Evolutionary conservation across 305 asterid genomes (phyloP).

Genomic region (Fraxinus velutina): DNA sequence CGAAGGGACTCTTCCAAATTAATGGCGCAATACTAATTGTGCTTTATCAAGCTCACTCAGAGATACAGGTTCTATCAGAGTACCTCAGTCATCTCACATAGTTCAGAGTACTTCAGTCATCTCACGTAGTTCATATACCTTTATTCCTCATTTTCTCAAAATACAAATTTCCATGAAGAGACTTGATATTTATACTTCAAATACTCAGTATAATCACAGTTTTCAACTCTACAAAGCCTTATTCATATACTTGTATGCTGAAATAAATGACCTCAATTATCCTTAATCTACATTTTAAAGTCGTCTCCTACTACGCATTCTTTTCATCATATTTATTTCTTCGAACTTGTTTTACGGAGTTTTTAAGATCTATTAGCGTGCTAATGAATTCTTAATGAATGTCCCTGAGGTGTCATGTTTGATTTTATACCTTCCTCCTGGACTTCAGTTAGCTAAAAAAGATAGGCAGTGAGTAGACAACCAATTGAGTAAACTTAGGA

Average conservation of each 20-base stretch:
- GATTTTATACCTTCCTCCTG: not conserved
- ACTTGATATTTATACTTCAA: not conserved
- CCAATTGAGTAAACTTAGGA: not conserved
- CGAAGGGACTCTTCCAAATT: slow-evolving; percentile 9
- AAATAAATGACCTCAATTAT: not conserved
- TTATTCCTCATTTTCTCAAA: not conserved
- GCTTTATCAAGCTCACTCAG: not conserved
- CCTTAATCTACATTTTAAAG: not conserved
- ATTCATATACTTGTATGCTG: not conserved
- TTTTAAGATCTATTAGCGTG: not conserved
- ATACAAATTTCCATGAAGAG: not conserved
- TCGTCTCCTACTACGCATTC: not conserved
- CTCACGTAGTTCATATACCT: not conserved
- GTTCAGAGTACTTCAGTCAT: not conserved
- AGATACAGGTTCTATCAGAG: not conserved
- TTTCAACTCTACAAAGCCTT: not conserved
- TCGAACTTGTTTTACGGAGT: not conserved
- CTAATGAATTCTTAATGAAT: not conserved
- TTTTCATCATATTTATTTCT: not conserved
- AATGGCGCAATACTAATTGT: not conserved
- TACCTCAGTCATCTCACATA: not conserved
- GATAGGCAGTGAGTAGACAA: not conserved
- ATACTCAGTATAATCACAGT: not conserved
- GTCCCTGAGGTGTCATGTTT: not conserved
- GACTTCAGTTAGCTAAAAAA: slow-evolving; percentile 3